A percentile compares a stretch with the other conserved stretches of the same genome.
phyloP scores from a whole-genome alignment of 208 protist genomes.

The Porcisia deanei region DNA sequence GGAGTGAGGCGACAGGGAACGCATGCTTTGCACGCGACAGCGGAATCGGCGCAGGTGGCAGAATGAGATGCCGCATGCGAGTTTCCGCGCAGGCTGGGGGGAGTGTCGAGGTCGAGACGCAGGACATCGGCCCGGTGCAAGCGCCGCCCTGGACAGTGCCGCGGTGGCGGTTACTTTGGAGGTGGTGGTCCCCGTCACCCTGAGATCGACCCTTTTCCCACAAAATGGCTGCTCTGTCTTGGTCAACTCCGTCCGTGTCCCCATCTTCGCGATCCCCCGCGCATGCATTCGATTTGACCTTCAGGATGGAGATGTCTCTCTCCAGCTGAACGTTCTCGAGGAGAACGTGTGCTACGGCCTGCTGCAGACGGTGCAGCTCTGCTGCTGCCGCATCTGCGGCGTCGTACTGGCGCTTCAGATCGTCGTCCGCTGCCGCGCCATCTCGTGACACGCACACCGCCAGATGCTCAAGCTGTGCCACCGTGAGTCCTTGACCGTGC shows the following conservation, averaged over 20 bases:
- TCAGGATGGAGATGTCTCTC: conserved; percentile 28
- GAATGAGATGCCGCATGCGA: neutral
- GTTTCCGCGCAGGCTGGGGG: neutral
- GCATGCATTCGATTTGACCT: neutral
- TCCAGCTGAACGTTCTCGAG: conserved; percentile 64
- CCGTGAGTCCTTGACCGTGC: conserved; percentile 29
- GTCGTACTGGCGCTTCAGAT: conserved; percentile 16
- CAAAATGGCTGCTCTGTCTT: neutral
- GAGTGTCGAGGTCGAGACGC: neutral
- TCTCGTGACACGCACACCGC: conserved; percentile 14
- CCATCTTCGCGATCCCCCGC: neutral
- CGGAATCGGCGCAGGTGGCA: conserved; percentile 4
- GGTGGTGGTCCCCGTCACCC: neutral
- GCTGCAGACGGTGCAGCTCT: conserved; percentile 42
- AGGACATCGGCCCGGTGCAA: neutral
- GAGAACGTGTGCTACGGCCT: conserved; percentile 36
- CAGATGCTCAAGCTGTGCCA: conserved; percentile 28
- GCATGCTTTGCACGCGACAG: neutral
- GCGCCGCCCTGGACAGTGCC: neutral
- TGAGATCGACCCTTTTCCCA: neutral
- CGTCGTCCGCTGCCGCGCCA: conserved; percentile 1
- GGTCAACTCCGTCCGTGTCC: neutral
- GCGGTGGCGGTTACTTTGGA: neutral
- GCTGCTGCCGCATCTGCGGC: conserved; percentile 23
- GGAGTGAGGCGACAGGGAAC: neutral